A percentile compares a stretch with the other conserved stretches of the same genome.
Conservation (phyloP, 352 stramenopile species). For the Globisporangium spinosum region DNA sequence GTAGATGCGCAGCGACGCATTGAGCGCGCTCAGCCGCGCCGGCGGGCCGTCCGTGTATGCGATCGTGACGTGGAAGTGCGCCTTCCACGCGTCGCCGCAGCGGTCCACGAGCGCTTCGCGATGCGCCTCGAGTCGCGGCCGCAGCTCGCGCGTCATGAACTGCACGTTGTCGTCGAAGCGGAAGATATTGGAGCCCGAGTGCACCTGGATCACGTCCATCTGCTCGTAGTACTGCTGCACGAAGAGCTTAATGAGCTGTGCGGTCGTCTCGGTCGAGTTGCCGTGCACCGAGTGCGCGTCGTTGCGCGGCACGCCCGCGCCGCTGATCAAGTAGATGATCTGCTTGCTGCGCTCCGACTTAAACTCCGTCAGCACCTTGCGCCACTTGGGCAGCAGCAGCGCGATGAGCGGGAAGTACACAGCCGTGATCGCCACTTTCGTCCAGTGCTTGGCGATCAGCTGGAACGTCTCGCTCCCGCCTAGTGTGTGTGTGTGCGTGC, state of each 20-base stretch:
- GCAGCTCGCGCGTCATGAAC: slow-evolving; percentile 95
- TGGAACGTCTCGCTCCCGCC: slow-evolving; percentile 51
- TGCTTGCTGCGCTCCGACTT: slow-evolving; percentile 79
- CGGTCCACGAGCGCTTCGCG: slow-evolving; percentile 90
- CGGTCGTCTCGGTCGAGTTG: slow-evolving; percentile 95
- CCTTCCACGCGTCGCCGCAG: slow-evolving; percentile 91
- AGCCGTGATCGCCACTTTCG: slow-evolving; percentile 64
- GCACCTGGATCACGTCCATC: slow-evolving; percentile 92
- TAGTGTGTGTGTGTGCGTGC: neutral
- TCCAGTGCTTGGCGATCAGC: slow-evolving; percentile 65
- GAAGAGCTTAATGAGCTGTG: slow-evolving; percentile 92
- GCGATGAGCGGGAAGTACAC: slow-evolving; percentile 96
- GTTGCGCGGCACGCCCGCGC: slow-evolving; percentile 94
- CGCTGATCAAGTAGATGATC: slow-evolving; percentile 95
- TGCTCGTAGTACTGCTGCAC: slow-evolving; percentile 90
- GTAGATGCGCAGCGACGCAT: slow-evolving; percentile 94
- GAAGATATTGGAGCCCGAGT: slow-evolving; percentile 97
- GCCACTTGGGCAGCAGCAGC: slow-evolving; percentile 93
- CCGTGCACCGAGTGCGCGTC: slow-evolving; percentile 86
- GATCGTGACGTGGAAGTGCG: slow-evolving; percentile 95
- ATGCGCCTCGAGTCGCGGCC: slow-evolving; percentile 92
- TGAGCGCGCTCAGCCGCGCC: slow-evolving; percentile 94
- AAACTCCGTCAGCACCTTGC: slow-evolving; percentile 69
- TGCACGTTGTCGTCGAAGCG: slow-evolving; percentile 95
- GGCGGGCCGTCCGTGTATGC: slow-evolving; percentile 95